Conservation (phyloP, 2,329 filamentous ascomycete genomes). For the Apiospora saccharicola region DNA sequence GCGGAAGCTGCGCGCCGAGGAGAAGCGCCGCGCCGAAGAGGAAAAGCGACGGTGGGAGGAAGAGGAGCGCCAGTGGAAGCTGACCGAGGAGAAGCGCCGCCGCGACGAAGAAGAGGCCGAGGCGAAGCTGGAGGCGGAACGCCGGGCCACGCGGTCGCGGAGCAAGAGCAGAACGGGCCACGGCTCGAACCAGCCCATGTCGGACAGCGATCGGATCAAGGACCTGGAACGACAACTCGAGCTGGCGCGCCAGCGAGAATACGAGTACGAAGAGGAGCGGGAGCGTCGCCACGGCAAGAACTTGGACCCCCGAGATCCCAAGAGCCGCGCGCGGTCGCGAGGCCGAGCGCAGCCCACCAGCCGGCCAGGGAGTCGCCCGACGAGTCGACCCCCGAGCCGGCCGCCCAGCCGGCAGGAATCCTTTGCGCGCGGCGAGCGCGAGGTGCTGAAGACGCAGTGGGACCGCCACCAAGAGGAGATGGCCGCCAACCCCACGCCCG, state of each 20-base stretch:
- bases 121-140: slow-evolving; percentile 70
- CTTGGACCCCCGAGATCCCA: slow-evolving; percentile 36
- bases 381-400: slow-evolving; percentile 54
- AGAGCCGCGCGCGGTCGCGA: slow-evolving; percentile 50
- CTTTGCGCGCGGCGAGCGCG: slow-evolving; percentile 70
- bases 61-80: slow-evolving; percentile 77
- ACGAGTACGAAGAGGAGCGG: slow-evolving; percentile 67
- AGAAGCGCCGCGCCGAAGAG: slow-evolving; percentile 69
- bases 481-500: slow-evolving; percentile 31
- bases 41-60: slow-evolving; percentile 81
- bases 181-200: slow-evolving; percentile 48
- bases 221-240: slow-evolving; percentile 80
- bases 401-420: slow-evolving; percentile 67
- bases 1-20: slow-evolving; percentile 63
- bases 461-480: slow-evolving; percentile 50
- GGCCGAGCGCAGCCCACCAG: slow-evolving; percentile 54
- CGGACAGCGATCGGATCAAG: slow-evolving; percentile 72
- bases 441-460: slow-evolving; percentile 66
- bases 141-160: slow-evolving; percentile 59
- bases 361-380: slow-evolving; percentile 41
- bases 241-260: slow-evolving; percentile 66
- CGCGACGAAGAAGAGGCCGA: slow-evolving; percentile 79
- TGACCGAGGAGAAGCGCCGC: slow-evolving; percentile 75
- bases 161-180: slow-evolving; percentile 72
- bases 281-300: slow-evolving; percentile 50